phyloP scores from a whole-genome alignment of 2,329 filamentous ascomycete genomes.

The Claviceps cyperi region DNA sequence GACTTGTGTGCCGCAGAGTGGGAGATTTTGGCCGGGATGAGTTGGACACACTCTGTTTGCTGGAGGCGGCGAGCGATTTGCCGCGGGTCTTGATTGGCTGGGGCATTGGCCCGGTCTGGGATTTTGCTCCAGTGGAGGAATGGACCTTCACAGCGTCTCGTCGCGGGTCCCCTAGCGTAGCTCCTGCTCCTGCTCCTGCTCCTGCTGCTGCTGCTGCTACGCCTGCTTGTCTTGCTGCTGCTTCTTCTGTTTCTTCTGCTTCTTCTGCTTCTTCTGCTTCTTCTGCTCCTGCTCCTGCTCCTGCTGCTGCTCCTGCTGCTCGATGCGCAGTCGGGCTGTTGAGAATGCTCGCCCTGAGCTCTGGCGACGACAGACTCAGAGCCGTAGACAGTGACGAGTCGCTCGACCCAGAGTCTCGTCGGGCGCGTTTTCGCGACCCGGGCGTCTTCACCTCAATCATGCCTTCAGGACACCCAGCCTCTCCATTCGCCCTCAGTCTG shows the following conservation, averaged over 20 bases:
- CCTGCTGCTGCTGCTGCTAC: not conserved
- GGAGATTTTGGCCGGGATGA: constrained; percentile 23
- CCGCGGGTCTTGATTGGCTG: constrained; percentile 18
- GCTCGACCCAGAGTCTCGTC: constrained; percentile 25
- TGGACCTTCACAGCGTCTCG: constrained; percentile 1
- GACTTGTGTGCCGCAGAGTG: constrained; percentile 10
- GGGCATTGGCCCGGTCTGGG: constrained; percentile 23
- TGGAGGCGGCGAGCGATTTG: constrained; percentile 25
- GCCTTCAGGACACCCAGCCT: not conserved
- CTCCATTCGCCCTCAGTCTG: not conserved
- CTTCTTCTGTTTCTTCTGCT: not conserved
- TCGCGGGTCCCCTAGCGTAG: not conserved
- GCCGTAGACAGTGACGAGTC: constrained; percentile 28
- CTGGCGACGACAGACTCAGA: constrained; percentile 25
- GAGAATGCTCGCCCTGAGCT: constrained; percentile 15
- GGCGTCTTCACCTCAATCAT: constrained; percentile 20
- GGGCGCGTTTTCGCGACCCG: constrained; percentile 18
- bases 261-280: not conserved
- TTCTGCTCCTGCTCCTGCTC: not conserved
- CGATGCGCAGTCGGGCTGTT: constrained; percentile 2
- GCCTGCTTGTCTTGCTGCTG: not conserved
- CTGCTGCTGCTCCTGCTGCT: not conserved
- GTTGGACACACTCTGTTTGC: constrained; percentile 22
- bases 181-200: not conserved
- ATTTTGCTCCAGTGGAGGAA: constrained; percentile 11